Evolutionary conservation across 192 early-diverging fungal genomes (phyloP), one percentile per base, ranked within the genome.

Genomic region (Rhizophlyctis rosea): DNA sequence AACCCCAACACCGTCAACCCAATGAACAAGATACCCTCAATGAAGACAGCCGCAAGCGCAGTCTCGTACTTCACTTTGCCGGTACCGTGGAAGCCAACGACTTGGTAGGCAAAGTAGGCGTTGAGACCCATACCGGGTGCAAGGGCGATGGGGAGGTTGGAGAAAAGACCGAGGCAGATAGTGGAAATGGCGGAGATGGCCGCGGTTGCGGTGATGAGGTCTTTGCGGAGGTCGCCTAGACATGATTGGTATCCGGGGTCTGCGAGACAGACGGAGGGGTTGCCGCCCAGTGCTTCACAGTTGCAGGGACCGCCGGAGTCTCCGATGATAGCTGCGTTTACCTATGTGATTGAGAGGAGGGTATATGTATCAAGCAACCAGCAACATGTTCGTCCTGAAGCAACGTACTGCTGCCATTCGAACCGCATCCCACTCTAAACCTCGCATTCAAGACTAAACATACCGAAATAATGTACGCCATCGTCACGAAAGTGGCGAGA

Each of bases 41-140:
- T 83, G 58, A 88, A 87, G 57, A 92, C 88, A 2, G 90, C 90
- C 11, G 85, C 78, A 29, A 92, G 64, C 7, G 88, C 87, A 28
- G 82, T 85, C 50, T 77, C 56, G 61, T 87, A 88, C 21, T 79
- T 67, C n/a, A 90, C 79, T 54, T 86, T 90, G 35, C 87, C 88
- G n/a, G 80, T 80, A 1, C 89, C 90, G 55, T 85, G 88, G 73
- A 82, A 89, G 7, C 88, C 89, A 18, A 92, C 90, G 9, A 92
- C 90, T 0, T 86, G 90, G 65, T 89, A 91, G 5, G 89, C 84
- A 67, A 92, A 91, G 65, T 90, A 92, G 27, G 90, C 88, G 54
- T 88, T 91, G 23, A 91, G 72, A 7, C 90, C 90, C 85, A 92
- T 85, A 61, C 89, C 89, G 21, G 90, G 90, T 11, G 90, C 90